A percentile compares a stretch with the other conserved stretches of the same genome.
These are phyloP conservation scores for Hemisphaericaspora nanyangensis DNA, from an alignment of 805 yeast species.

Conservation along the genomic window DNA sequence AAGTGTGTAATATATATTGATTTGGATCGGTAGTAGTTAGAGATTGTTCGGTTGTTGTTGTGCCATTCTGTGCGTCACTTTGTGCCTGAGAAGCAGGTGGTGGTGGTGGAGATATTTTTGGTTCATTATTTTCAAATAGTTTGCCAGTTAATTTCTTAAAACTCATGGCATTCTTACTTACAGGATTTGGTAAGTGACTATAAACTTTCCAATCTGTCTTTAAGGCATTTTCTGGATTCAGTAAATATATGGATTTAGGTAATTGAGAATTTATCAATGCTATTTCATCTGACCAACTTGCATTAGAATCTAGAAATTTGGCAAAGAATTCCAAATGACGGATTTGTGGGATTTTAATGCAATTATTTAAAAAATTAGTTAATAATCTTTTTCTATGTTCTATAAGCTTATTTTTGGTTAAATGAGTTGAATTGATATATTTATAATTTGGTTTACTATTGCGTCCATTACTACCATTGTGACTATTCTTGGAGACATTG, in stretches of 20 bases:
- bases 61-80: neutral
- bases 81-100: neutral
- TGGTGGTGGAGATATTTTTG: conserved; percentile 3
- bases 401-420: conserved; percentile 32
- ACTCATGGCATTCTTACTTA: conserved; percentile 22
- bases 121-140: conserved; percentile 4
- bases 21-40: conserved; percentile 1
- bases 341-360: conserved; percentile 55
- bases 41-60: neutral
- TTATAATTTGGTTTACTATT: conserved; percentile 16
- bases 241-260: conserved; percentile 37
- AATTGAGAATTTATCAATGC: conserved; percentile 32
- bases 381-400: conserved; percentile 68
- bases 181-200: conserved; percentile 32
- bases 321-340: conserved; percentile 59
- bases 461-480: conserved; percentile 1
- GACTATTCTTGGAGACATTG: conserved; percentile 5
- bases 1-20: conserved; percentile 20
- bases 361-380: conserved; percentile 72
- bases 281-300: conserved; percentile 73
- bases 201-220: conserved; percentile 30
- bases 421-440: conserved; percentile 39
- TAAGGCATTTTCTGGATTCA: conserved; percentile 44
- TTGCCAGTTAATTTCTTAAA: conserved; percentile 22
- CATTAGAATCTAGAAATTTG: conserved; percentile 80